Evolutionary conservation across 164 flowering plant genomes (phyloP).

Genomic region (Hamamelis virginiana): DNA sequence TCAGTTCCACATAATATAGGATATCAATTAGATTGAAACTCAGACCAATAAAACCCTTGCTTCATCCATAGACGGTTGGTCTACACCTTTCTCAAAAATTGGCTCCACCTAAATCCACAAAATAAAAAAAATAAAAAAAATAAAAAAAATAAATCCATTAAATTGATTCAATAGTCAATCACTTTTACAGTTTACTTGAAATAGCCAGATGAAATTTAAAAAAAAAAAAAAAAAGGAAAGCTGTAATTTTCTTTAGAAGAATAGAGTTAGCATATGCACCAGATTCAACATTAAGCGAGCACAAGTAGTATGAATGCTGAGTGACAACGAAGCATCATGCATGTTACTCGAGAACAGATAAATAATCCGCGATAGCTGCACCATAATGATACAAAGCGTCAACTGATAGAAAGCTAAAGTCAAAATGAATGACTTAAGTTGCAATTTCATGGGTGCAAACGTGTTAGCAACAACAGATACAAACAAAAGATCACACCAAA

Average conservation of each 20-base stretch:
- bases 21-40: slow-evolving; percentile 1
- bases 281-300: slow-evolving; percentile 98
- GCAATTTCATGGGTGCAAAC: neutral
- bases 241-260: neutral
- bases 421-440: neutral
- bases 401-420: neutral
- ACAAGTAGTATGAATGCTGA: slow-evolving; percentile 96
- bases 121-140: too few relatives aligned
- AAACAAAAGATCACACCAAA: neutral
- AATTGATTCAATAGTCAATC: neutral
- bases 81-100: slow-evolving; percentile 93
- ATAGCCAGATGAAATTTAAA: slow-evolving; percentile 1
- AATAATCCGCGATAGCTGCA: slow-evolving; percentile 95
- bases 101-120: slow-evolving; percentile 84
- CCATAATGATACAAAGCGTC: slow-evolving; percentile 8
- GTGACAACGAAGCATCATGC: slow-evolving; percentile 97
- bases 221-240: neutral
- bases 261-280: slow-evolving; percentile 34
- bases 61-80: slow-evolving; percentile 87
- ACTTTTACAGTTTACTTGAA: neutral
- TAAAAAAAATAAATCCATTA: too few relatives aligned
- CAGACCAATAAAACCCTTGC: slow-evolving; percentile 80
- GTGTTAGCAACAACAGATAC: neutral
- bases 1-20: neutral
- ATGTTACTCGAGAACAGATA: slow-evolving; percentile 97